A percentile compares a stretch with the other conserved stretches of the same genome.
Evolutionary conservation across 2,329 filamentous ascomycete species (phyloP).

Genomic region (Ustulina deusta): DNA sequence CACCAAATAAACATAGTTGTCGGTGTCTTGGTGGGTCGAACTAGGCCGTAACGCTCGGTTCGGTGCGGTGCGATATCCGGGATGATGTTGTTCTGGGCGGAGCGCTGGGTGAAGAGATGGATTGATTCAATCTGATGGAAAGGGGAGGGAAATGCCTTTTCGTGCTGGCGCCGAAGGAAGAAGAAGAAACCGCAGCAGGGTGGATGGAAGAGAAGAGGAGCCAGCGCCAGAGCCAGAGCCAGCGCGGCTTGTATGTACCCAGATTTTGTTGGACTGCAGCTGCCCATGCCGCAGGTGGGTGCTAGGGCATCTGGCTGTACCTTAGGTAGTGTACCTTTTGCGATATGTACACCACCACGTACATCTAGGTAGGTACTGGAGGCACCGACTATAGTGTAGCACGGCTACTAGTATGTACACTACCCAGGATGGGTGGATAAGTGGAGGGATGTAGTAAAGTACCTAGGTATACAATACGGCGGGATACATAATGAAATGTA

Average conservation of each 20-base stretch:
- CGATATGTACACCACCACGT: not conserved
- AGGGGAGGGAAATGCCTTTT: slow-evolving; percentile 33
- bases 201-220: slow-evolving; percentile 45
- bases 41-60: slow-evolving; percentile 27
- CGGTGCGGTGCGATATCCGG: slow-evolving; percentile 12
- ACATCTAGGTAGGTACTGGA: not conserved
- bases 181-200: slow-evolving; percentile 46
- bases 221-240: slow-evolving; percentile 23
- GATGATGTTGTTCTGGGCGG: slow-evolving; percentile 1
- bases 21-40: slow-evolving; percentile 28
- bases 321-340: slow-evolving; percentile 15
- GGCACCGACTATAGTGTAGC: not conserved
- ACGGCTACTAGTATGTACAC: not conserved
- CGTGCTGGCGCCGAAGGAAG: slow-evolving; percentile 36
- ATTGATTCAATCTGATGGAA: slow-evolving; percentile 32
- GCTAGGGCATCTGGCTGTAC: slow-evolving; percentile 20
- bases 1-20: slow-evolving; percentile 45
- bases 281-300: slow-evolving; percentile 35
- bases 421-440: too few relatives aligned
- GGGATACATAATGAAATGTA: too few relatives aligned
- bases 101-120: slow-evolving; percentile 15
- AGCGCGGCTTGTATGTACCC: slow-evolving; percentile 36
- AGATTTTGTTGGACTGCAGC: slow-evolving; percentile 41
- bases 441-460: not conserved
- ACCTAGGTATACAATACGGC: too few relatives aligned